Evolutionary conservation across 2,329 filamentous ascomycete genomes (phyloP).

Genomic region (Lachnum nothofagi): DNA sequence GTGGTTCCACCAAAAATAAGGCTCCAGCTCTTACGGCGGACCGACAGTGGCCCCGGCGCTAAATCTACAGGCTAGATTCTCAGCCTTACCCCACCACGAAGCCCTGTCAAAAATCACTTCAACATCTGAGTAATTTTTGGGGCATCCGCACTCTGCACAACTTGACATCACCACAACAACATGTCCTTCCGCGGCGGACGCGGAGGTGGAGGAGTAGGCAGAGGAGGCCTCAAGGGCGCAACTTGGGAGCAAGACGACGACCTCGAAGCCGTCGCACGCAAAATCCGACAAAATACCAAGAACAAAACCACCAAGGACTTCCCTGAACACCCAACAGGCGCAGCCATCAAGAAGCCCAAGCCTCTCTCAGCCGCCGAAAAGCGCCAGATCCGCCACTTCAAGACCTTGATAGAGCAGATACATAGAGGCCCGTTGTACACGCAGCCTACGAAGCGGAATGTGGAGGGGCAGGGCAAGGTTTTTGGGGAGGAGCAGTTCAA

Average conservation of each 20-base stretch:
- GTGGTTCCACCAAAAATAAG: background rate
- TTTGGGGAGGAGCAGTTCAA: slow-evolving; percentile 40
- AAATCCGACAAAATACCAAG: slow-evolving; percentile 4
- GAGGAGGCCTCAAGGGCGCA: slow-evolving; percentile 28
- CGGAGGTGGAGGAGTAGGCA: slow-evolving; percentile 19
- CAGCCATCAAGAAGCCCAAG: slow-evolving; percentile 33
- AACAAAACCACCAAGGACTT: slow-evolving; percentile 31
- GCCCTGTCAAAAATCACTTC: background rate
- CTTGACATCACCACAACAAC: background rate
- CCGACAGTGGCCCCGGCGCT: background rate
- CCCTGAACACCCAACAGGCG: slow-evolving; percentile 26
- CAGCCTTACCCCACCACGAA: background rate
- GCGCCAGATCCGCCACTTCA: slow-evolving; percentile 44
- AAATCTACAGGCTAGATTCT: background rate
- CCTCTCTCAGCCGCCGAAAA: slow-evolving; percentile 42
- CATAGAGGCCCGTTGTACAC: slow-evolving; percentile 56
- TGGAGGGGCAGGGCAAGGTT: slow-evolving; percentile 36
- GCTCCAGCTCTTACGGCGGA: background rate
- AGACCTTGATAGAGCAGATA: slow-evolving; percentile 47
- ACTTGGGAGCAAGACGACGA: slow-evolving; percentile 30
- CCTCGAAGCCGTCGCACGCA: slow-evolving; percentile 23
- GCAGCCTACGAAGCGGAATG: slow-evolving; percentile 27
- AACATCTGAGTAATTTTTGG: background rate
- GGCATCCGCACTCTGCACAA: background rate
- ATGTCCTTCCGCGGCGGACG: slow-evolving; percentile 28